phyloP scores from a whole-genome alignment of 306 rosid species.

The Dalbergia cochinchinensis region DNA sequence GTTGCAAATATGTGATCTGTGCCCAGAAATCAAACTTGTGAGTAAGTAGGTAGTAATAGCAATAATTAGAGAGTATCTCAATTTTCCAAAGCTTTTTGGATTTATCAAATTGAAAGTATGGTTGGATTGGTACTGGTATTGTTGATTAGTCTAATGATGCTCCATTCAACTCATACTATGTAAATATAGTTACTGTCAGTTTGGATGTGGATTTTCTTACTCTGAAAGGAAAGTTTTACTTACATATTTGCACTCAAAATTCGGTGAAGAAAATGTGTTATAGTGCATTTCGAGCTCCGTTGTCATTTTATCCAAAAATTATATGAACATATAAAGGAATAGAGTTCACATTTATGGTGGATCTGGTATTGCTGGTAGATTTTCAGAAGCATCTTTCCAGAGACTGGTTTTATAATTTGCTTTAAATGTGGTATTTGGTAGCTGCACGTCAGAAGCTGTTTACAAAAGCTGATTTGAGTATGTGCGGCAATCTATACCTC shows the following conservation, averaged over 20 bases:
- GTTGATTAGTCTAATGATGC: not conserved
- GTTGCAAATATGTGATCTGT: constrained; percentile 23
- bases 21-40: constrained; percentile 9
- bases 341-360: constrained; percentile 8
- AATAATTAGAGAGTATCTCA: not conserved
- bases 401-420: constrained; percentile 28
- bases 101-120: constrained; percentile 14
- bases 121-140: constrained; percentile 21
- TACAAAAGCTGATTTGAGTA: not conserved
- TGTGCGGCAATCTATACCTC: not conserved
- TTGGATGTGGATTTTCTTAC: constrained; percentile 18
- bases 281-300: not conserved
- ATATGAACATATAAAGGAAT: not conserved
- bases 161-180: not conserved
- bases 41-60: not conserved
- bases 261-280: not conserved
- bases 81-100: constrained; percentile 17
- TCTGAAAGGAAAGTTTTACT: not conserved
- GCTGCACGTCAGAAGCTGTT: constrained; percentile 15
- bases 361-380: constrained; percentile 13
- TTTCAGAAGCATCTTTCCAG: constrained; percentile 6
- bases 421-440: not conserved
- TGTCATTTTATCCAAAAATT: constrained; percentile 15
- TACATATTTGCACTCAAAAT: not conserved
- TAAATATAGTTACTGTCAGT: not conserved